Evolutionary conservation across 768 basidiomycete genomes (phyloP), one percentile per base, ranked within the genome.

Genomic region (Rhizopogon rudus): DNA sequence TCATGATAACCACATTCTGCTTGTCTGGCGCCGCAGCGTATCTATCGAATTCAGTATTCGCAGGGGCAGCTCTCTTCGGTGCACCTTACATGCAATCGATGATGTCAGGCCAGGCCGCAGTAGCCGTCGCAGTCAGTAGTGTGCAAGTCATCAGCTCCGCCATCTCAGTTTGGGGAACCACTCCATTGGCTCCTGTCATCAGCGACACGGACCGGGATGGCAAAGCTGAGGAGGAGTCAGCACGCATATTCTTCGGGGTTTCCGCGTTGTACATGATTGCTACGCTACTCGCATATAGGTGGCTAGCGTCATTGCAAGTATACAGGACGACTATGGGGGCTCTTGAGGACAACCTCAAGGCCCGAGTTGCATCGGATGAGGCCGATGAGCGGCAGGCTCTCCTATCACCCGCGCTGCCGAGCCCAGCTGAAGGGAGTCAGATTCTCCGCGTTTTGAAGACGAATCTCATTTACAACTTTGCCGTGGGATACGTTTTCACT

Each of bases 71-170:
- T 0, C 72, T 92, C 4, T 89, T 93, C 60, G 93, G 93, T 0
- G 79, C 83, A 2, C 67, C 77, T 6, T 84, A 84, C 12, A 79
- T 94, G 51, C 88, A 93, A 66, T 75, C 82, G 25, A 75, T 89
- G 66, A 81, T 94, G 77, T 83, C 91, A 2, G 93, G 91, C 10
- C 91, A 94, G 70, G 93, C 88, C 0, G 90, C 88, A 0, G 82
- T 93, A 2, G 93, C 86, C 0, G 89, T 95, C 12, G 84, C 82
- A 1, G 84, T 94, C 58, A 91, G 91, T 51, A 73, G 76, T 1
- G 84, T 92, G 0, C 91, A 94, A 63, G 78, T 93, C 7, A 57
- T 84, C 35, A 84, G 89, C 56, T 79, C 87, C 8, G 67, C 76
- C 1, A 71, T 80, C 2, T 86, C 86, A 8, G 72, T 88, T 14